phyloP scores from a whole-genome alignment of 2,329 filamentous ascomycete species.

The Aspergillus pseudoviridinutans region DNA sequence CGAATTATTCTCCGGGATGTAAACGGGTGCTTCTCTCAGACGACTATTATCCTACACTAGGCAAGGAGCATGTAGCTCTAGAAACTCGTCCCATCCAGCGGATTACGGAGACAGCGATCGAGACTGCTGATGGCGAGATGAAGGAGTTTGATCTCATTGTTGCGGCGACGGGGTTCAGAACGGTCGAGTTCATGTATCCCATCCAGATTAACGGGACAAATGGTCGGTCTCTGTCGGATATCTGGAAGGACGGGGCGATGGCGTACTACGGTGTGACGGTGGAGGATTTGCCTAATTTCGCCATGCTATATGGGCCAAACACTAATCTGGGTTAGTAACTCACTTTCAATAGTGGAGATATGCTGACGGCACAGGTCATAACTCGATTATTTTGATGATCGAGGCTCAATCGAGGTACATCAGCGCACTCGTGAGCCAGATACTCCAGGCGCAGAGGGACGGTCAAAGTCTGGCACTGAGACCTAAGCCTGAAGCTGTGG shows the following conservation, averaged over 20 bases:
- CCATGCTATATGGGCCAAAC: constrained; percentile 57
- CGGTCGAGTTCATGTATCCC: constrained; percentile 56
- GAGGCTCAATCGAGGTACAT: constrained; percentile 56
- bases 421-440: constrained; percentile 46
- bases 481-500: constrained; percentile 40
- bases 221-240: constrained; percentile 42
- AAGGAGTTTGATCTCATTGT: constrained; percentile 54
- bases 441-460: constrained; percentile 43
- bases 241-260: constrained; percentile 53
- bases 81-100: constrained; percentile 49
- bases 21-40: constrained; percentile 54
- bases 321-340: constrained; percentile 42
- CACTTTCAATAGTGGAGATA: not conserved
- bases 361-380: constrained; percentile 40
- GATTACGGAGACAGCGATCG: constrained; percentile 47
- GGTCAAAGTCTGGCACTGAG: constrained; percentile 43
- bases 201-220: constrained; percentile 49
- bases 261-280: constrained; percentile 52
- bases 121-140: constrained; percentile 39
- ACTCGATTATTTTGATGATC: constrained; percentile 60
- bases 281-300: constrained; percentile 53
- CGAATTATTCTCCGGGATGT: constrained; percentile 53
- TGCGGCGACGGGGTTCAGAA: constrained; percentile 57
- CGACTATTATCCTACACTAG: constrained; percentile 53
- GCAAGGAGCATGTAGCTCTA: constrained; percentile 45